A percentile compares a stretch with the other conserved stretches of the same genome.
Evolutionary conservation across 2,329 filamentous ascomycete species (phyloP).

Genomic region (Scedosporium aurantiacum): DNA sequence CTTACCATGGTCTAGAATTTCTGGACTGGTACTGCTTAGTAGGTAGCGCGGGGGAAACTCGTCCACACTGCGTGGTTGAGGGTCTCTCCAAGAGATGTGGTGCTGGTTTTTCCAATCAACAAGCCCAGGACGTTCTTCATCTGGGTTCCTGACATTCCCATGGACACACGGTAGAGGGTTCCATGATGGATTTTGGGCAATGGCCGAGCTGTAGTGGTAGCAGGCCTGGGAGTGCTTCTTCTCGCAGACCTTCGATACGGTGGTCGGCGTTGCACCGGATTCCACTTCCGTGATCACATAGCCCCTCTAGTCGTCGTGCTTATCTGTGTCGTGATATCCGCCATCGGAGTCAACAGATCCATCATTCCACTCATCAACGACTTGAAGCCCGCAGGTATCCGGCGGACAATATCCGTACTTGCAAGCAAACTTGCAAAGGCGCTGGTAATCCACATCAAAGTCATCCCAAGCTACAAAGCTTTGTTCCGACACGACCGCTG

Average conservation of each 20-base stretch:
- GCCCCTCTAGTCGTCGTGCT: slow-evolving; percentile 12
- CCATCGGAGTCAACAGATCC: slow-evolving; percentile 7
- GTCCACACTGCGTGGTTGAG: background rate
- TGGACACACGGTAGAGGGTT: slow-evolving; percentile 8
- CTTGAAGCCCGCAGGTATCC: slow-evolving; percentile 8
- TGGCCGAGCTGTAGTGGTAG: slow-evolving; percentile 15
- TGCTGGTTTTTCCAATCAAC: background rate
- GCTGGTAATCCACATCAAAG: slow-evolving; percentile 11
- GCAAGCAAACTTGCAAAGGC: slow-evolving; percentile 9
- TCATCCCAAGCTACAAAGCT: slow-evolving; percentile 10
- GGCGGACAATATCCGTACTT: slow-evolving; percentile 13
- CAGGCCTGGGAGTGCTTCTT: slow-evolving; percentile 13
- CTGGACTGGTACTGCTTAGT: background rate
- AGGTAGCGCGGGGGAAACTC: background rate
- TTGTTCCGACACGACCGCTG: slow-evolving; percentile 10
- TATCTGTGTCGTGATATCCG: slow-evolving; percentile 9
- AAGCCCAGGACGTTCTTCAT: background rate
- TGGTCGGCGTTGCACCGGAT: slow-evolving; percentile 6
- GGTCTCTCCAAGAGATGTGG: background rate
- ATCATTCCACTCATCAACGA: slow-evolving; percentile 5
- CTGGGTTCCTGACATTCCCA: slow-evolving; percentile 3
- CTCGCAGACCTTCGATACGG: slow-evolving; percentile 9
- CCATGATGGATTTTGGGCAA: slow-evolving; percentile 9
- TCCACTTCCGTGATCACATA: slow-evolving; percentile 11
- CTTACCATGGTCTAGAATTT: background rate